Conservation (phyloP, 192 early-diverging fungal species). For the Chytriomyces sp. region DNA sequence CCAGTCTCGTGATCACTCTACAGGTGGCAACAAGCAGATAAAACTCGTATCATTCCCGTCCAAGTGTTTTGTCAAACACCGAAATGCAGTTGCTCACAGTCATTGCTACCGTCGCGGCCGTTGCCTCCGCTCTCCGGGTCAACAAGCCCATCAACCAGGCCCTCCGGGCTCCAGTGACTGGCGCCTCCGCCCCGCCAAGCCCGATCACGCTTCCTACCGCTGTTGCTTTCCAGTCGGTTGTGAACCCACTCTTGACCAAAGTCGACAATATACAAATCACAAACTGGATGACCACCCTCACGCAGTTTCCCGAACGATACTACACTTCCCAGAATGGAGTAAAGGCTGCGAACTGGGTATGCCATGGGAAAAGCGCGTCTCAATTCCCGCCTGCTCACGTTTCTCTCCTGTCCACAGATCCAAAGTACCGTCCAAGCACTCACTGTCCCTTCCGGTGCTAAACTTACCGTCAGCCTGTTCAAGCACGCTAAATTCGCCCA, state of each 20-base stretch:
- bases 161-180: too few species aligned
- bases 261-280: conserved; percentile 7
- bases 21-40: too few species aligned
- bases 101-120: neutral
- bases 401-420: neutral
- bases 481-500: conserved; percentile 23
- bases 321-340: conserved; percentile 30
- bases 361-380: conserved; percentile 15
- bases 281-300: conserved; percentile 4
- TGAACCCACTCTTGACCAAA: conserved; percentile 7
- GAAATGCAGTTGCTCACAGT: neutral
- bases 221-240: too few species aligned
- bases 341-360: conserved; percentile 29
- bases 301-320: conserved; percentile 35
- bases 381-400: neutral
- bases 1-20: too few species aligned
- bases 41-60: too few species aligned
- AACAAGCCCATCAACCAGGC: neutral
- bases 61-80: too few species aligned
- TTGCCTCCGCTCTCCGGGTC: neutral
- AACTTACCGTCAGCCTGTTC: conserved; percentile 28
- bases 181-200: too few species aligned
- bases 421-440: neutral
- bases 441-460: neutral
- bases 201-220: too few species aligned